Evolutionary conservation across 1,139 yeast species (phyloP), one percentile per base, ranked within the genome.

Genomic region (Debaryomyces subglobosus): DNA sequence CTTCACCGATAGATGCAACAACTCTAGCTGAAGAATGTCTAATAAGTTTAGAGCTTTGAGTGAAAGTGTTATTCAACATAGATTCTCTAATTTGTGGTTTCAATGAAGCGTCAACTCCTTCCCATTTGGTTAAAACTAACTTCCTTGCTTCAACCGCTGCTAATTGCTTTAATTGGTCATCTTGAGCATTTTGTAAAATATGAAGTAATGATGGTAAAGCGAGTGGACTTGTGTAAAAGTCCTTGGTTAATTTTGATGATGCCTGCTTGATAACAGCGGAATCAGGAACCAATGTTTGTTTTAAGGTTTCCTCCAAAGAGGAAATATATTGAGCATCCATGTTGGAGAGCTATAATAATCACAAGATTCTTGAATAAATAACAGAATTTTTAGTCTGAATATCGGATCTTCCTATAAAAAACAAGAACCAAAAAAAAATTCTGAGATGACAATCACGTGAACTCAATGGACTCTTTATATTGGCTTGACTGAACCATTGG

Each of bases 71-170:
- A 55, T 80, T 78, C 59, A 94, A 78, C 60, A 92, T 69, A 23
- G 94, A 78, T 39, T 76, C 74, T 64, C 89, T 85, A 64, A 94
- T 85, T 49, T 77, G 76, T 39, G 78, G 73, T 68, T 84, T 84
- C 50, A 81, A 63, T 7, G 76, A 59, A 23, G 69, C 80, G 58
- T 85, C 86, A 45, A 82, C 64, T 2, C 48, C 48, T 36, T 76
- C 82, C 99, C 99, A 94, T 63, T 84, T 84, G 55, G 79, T 76
- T 46, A 79, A 63, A 44, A 90, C 84, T 63, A 88, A 81, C 69
- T 95, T 94, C 72, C 97, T 84, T 39, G 92, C 92, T 71, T 94
- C 99, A 52, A 94, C 97, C 53, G 97, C 96, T 15, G 98, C 96
- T 56, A 94, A 78, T 69, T 91, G 97, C 64, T 80, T 82, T 57